A percentile compares a stretch with the other conserved stretches of the same genome.
Evolutionary conservation across 1,284 basidiomycete species (phyloP).

Genomic region (Ganoderma resinaceum): DNA sequence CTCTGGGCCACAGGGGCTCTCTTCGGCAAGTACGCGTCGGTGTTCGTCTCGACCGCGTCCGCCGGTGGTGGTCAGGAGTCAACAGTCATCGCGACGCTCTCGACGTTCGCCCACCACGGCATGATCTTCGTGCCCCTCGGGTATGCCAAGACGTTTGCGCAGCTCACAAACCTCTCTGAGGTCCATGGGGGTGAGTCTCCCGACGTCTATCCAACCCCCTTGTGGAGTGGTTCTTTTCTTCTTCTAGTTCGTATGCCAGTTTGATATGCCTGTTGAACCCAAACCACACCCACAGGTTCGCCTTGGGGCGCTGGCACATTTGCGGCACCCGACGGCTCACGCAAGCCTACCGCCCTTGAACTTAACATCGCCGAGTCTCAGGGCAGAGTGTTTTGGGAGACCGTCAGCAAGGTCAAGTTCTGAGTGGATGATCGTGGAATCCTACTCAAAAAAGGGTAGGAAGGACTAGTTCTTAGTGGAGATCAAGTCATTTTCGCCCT

Average conservation of each 20-base stretch:
- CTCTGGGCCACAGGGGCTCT: slow-evolving; percentile 81
- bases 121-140: slow-evolving; percentile 84
- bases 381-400: slow-evolving; percentile 65
- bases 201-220: not conserved
- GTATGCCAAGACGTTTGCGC: slow-evolving; percentile 64
- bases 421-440: slow-evolving; percentile 8
- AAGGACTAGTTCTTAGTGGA: too few relatives aligned
- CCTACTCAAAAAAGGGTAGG: too few relatives aligned
- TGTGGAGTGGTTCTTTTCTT: not conserved
- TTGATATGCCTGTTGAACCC: not conserved
- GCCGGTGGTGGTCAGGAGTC: slow-evolving; percentile 80
- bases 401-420: slow-evolving; percentile 51
- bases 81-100: slow-evolving; percentile 70
- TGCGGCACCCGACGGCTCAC: slow-evolving; percentile 67
- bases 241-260: not conserved
- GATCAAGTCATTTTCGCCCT: too few relatives aligned
- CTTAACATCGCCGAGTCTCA: slow-evolving; percentile 70
- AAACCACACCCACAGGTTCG: slow-evolving; percentile 49
- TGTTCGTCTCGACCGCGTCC: slow-evolving; percentile 73
- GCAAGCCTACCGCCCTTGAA: slow-evolving; percentile 69
- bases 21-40: slow-evolving; percentile 80
- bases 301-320: slow-evolving; percentile 82
- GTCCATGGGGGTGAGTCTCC: slow-evolving; percentile 71
- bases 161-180: slow-evolving; percentile 65
- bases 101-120: slow-evolving; percentile 84